Base-by-base conservation (phyloP, 2,329 filamentous ascomycete genomes). In the Coniochaeta pulveracea region DNA sequence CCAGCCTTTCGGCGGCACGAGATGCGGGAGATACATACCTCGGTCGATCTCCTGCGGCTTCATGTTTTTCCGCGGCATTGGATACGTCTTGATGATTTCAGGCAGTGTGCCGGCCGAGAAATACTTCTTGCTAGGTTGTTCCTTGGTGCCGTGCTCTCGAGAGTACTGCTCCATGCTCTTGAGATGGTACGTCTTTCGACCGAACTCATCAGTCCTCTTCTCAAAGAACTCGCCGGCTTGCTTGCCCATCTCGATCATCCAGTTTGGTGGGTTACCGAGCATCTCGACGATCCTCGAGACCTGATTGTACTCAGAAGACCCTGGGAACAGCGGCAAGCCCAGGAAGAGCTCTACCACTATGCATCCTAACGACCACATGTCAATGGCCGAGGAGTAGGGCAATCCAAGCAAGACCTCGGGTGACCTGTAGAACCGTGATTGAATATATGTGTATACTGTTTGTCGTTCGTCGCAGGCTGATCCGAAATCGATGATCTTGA, bases 171-270 rank as follows among this genome's bases (percentile, higher is more conserved):
- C 91, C 84, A 98, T 93, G 44, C 82, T 85, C 65, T 98, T 98
- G 24, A 98, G 65, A 34, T 89, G 76, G 54, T 94, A 95, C 6
- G 80, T 88, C 47, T 86, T 80, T 43, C 91, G 76, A 24, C 89
- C 89, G 50, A 85, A 98, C 51, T 98, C 91, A 51, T 98, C 91
- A 42, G 77, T 70, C 23, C 73, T 63, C 60, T 95, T 95, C 57
- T 98, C 89, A 49, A 94, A 98, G 55, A 98, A 98, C 47, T 96
- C 88, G 27, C 85, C 85, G 1, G 89, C 85, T 56, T 98, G 91
- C 59, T 98, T 98, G 47, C 91, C 91, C 72, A 94, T 93, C 54
- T 98, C 91, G 36, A 98, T 72, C 91, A 98, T 98, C 91, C 91
- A 98, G 43, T 86, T 93, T 23, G 86, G 89, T 2, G 91, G 89